Evolutionary conservation across 495 filamentous ascomycete species (phyloP), one percentile per base, ranked within the genome.

Genomic region (Polyplosphaeria fusca): DNA sequence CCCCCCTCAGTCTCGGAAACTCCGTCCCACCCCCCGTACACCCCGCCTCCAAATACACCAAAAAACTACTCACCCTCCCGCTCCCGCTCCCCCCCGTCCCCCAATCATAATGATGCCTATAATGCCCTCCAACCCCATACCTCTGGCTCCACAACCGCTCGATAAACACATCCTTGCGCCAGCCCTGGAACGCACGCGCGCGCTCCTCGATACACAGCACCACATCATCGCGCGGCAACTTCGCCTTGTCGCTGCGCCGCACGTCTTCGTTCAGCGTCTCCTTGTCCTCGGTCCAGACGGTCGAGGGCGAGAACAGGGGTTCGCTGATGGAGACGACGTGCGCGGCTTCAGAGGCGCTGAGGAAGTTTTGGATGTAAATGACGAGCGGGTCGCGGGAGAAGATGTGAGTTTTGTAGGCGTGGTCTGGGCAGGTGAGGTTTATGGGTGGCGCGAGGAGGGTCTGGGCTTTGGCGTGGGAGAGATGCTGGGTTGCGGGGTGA

Each of bases 131-230:
- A 9, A 67, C 61, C 30, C 77, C 79, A 67, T 86, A 84, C 41
- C 77, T 75, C 61, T 86, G 83, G 0, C 76, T 76, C 76, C 79
- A 81, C 68, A 85, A 76, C 47, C 76, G 75, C 68, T 86, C 82
- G 69, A 85, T 81, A 58, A 78, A 79, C 0, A 83, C 73, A 45
- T 81, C 63, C 12, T 75, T 72, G 1, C 74, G 73, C 81, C 81
- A 86, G 68, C 86, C 86, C 58, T 88, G 86, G 69, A 90, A 85
- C n/a, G 74, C 46, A 9, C 82, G 76, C 7, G 86, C 86, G 32
- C 86, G 85, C 24, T 77, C 71, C 61, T 87, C 83, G 54, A 89
- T 80, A 71, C 86, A 89, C 27, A 80, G 78, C 3, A 88, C 82
- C 1, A 79, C 73, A 35, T 72, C 64, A 68, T 86, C 80, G 67